A percentile compares a stretch with the other conserved stretches of the same genome.
Evolutionary conservation across 495 filamentous ascomycete species (phyloP).

Genomic region (Venustampulla echinocandica): DNA sequence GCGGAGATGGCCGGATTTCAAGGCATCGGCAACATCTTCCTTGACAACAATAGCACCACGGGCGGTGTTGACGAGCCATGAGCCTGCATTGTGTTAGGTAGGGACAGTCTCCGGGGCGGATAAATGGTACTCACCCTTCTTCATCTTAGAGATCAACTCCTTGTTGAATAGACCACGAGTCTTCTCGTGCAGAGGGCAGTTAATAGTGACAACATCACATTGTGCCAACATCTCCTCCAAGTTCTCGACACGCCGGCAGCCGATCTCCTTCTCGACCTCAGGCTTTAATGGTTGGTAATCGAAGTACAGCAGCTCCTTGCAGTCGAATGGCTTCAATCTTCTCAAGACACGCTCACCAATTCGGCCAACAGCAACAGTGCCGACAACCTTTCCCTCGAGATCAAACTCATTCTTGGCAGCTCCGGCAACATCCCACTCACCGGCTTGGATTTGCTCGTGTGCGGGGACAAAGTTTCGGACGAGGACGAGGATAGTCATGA

Average conservation of each 20-base stretch:
- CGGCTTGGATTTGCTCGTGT: conserved; percentile 81
- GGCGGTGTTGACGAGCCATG: conserved; percentile 97
- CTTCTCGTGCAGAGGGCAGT: conserved; percentile 98
- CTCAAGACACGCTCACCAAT: conserved; percentile 97
- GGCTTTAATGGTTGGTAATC: conserved; percentile 91
- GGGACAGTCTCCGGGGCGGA: not conserved
- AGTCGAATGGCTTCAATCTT: conserved; percentile 92
- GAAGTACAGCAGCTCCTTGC: conserved; percentile 99
- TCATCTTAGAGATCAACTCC: conserved; percentile 99
- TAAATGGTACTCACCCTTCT: conserved; percentile 43
- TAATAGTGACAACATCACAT: conserved; percentile 98
- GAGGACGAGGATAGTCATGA: conserved; percentile 96
- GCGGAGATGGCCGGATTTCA: conserved; percentile 87
- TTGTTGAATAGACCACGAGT: conserved; percentile 96
- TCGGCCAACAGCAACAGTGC: conserved; percentile 92
- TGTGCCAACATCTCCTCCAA: conserved; percentile 93
- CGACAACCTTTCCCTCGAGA: conserved; percentile 94
- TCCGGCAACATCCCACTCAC: conserved; percentile 92
- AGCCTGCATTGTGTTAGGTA: conserved; percentile 37
- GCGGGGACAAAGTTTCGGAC: conserved; percentile 98
- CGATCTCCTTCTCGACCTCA: conserved; percentile 93
- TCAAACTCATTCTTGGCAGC: conserved; percentile 98
- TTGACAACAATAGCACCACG: conserved; percentile 99
- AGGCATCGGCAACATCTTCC: conserved; percentile 92
- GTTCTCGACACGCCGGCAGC: conserved; percentile 74